These are phyloP conservation scores for Colletotrichum australisinense DNA, from an alignment of 2,329 filamentous ascomycete genomes.

Conservation along the genomic window DNA sequence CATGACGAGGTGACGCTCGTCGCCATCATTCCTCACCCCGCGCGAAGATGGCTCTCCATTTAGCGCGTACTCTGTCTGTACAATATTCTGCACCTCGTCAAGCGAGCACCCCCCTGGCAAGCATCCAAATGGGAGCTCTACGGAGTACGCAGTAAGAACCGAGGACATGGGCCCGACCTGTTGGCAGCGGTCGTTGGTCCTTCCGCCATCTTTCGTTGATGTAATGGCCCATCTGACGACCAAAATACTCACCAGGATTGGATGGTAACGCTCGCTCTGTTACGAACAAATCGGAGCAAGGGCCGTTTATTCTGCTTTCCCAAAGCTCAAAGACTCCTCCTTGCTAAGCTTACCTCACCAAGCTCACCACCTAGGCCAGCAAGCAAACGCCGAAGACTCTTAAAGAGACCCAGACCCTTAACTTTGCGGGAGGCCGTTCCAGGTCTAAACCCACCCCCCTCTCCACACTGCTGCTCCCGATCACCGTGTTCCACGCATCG, in stretches of 20 bases:
- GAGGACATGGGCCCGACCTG: conserved; percentile 6
- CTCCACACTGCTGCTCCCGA: conserved; percentile 28
- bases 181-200: neutral
- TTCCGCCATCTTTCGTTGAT: conserved; percentile 3
- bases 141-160: conserved; percentile 11
- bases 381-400: neutral
- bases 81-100: neutral
- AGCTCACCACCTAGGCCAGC: neutral
- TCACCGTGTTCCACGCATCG: conserved; percentile 26
- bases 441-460: neutral
- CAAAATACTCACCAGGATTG: conserved; percentile 1
- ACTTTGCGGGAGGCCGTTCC: neutral
- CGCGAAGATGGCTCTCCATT: neutral
- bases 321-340: neutral
- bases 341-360: neutral
- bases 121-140: neutral
- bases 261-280: neutral
- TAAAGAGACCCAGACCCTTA: neutral
- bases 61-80: neutral
- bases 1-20: conserved; percentile 11
- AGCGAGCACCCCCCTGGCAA: neutral
- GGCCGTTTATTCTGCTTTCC: neutral
- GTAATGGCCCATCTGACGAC: conserved; percentile 6
- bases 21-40: conserved; percentile 13
- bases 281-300: neutral